Base-by-base conservation (phyloP, 2,329 filamentous ascomycete species). In the Clarireedia paspali region DNA sequence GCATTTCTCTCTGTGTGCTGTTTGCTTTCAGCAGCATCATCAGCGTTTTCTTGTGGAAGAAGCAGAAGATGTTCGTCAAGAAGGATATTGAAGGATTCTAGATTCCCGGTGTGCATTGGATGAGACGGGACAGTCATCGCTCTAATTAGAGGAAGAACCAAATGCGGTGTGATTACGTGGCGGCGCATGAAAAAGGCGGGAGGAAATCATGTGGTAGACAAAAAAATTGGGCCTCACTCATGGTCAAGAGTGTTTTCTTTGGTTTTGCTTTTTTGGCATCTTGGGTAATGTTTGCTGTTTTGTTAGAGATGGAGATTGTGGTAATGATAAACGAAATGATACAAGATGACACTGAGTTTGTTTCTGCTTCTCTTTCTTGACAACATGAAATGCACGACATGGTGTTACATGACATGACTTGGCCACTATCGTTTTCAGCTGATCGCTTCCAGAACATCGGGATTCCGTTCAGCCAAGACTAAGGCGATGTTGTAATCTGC, bases 1-100 rank as follows among this genome's bases (percentile, higher is more conserved):
- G 83, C 70, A 91, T 96, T 70, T 84, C 84, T 4, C 79, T 95
- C 50, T 90, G 84, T 70, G 80, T 88, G 45, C 73, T 89, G 38
- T 89, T 88, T 66, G 77, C 81, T 59, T 78, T 88, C 58, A 85
- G 83, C 2, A 73, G 77, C 47, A 71, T 85, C 50, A 76, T 80
- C 47, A 79, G 77, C 30, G 71, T 75, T 55, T 82, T 82, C 62
- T 74, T 89, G 40, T 88, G 84, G 81, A 66, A 60, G 53, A 59
- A 59, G 39, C 46, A 61, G 30, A 64, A 58, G 57, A 47, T 54
- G 51, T 44, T 49, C 36, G 17, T 15, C 12, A 48, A 40, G 36
- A 65, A 66, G 59, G 63, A 67, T 58, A 26, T 63, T 36, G 63
- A 63, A 56, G 56, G 50, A 5, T 46, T 55, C n/a, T 34, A 50